Evolutionary conservation across 2,329 filamentous ascomycete species (phyloP).

Genomic region (Lachnellula arida): DNA sequence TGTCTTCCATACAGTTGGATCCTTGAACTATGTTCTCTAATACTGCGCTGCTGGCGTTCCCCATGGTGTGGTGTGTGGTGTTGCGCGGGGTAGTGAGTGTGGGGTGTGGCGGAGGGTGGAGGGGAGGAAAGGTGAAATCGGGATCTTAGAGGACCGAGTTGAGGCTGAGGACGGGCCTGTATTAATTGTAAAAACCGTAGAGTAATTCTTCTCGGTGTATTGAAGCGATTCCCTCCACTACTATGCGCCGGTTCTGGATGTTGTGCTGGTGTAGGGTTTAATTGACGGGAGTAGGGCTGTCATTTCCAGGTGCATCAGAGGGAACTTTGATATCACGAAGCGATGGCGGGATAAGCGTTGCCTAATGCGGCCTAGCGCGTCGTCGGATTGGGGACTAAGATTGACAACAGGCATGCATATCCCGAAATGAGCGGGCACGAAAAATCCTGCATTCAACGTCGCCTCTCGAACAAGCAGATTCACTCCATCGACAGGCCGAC

Average conservation of each 20-base stretch:
- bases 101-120: constrained; percentile 4
- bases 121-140: not conserved
- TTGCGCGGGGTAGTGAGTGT: constrained; percentile 9
- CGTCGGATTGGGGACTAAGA: no score
- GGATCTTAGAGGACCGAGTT: not conserved
- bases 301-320: not conserved
- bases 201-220: not conserved
- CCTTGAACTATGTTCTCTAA: constrained; percentile 94
- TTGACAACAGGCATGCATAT: no score
- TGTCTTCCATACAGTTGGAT: constrained; percentile 72
- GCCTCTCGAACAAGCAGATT: constrained; percentile 4
- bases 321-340: no score
- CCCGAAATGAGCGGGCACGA: no score
- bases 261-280: not conserved
- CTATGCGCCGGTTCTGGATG: not conserved
- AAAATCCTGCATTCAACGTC: constrained; percentile 4
- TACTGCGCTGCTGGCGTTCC: constrained; percentile 67
- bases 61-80: constrained; percentile 49
- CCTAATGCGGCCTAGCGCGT: no score
- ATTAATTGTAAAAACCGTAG: not conserved
- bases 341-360: no score
- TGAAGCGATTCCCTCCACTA: not conserved
- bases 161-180: not conserved
- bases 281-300: not conserved
- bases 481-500: constrained; percentile 26